A percentile compares a stretch with the other conserved stretches of the same genome.
Conservation (phyloP, 371 early-diverging fungal species). For the Nematocida ausubeli region DNA sequence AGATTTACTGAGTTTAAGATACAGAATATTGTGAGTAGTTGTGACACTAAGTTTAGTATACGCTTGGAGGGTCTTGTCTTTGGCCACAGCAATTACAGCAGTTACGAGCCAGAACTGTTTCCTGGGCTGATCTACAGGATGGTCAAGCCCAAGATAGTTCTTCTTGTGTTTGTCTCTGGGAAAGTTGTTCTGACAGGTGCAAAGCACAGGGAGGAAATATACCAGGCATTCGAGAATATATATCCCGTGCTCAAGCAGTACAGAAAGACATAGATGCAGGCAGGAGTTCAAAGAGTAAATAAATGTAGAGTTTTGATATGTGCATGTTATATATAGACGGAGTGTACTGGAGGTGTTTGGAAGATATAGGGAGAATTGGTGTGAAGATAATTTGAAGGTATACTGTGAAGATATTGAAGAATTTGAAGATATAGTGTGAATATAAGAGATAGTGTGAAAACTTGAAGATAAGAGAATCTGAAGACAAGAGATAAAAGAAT, state of each 20-base stretch:
- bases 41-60: conserved; percentile 98
- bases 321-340: too few relatives aligned
- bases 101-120: conserved; percentile 99
- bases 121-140: conserved; percentile 99
- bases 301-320: too few relatives aligned
- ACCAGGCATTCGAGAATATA: conserved; percentile 97
- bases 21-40: conserved; percentile 98
- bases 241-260: conserved; percentile 80
- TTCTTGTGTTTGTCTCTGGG: conserved; percentile 98
- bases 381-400: too few relatives aligned
- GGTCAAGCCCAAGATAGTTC: conserved; percentile 98
- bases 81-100: conserved; percentile 90
- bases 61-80: conserved; percentile 95
- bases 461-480: too few relatives aligned
- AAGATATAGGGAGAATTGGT: too few relatives aligned
- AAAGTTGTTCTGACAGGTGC: conserved; percentile 99
- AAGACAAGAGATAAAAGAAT: too few relatives aligned
- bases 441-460: too few relatives aligned
- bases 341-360: too few relatives aligned
- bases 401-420: too few relatives aligned
- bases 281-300: neutral
- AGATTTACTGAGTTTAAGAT: conserved; percentile 98
- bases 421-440: too few relatives aligned
- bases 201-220: conserved; percentile 95
- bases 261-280: conserved; percentile 68